Evolutionary conservation across 768 basidiomycete species (phyloP).

Genomic region (Lentinula sp.): DNA sequence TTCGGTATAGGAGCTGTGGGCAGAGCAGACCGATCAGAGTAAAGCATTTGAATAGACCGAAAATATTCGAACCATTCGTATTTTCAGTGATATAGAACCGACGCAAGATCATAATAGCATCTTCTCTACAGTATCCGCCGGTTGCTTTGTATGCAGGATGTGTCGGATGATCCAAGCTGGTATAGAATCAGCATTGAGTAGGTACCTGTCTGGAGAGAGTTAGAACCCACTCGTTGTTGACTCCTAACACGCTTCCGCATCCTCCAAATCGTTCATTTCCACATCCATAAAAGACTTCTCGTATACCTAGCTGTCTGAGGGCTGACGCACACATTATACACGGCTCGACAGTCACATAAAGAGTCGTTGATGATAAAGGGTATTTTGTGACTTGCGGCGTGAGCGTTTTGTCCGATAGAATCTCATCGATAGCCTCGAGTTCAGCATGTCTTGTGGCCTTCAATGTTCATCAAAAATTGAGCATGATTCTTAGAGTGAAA

Average conservation of each 20-base stretch:
- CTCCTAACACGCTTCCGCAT: slow-evolving; percentile 88
- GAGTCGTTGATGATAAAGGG: slow-evolving; percentile 71
- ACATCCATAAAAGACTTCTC: slow-evolving; percentile 87
- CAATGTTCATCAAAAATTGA: neutral
- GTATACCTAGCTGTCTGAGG: slow-evolving; percentile 87
- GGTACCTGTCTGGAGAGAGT: neutral
- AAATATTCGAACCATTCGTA: slow-evolving; percentile 56
- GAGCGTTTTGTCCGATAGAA: slow-evolving; percentile 57
- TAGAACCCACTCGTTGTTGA: slow-evolving; percentile 64
- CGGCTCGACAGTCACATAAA: slow-evolving; percentile 98
- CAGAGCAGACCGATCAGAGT: slow-evolving; percentile 9
- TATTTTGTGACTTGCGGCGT: slow-evolving; percentile 46
- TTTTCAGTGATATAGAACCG: slow-evolving; percentile 94
- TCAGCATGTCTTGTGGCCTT: slow-evolving; percentile 97
- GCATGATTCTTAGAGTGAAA: neutral
- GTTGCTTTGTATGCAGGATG: slow-evolving; percentile 71
- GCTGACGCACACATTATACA: slow-evolving; percentile 99
- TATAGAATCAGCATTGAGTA: neutral
- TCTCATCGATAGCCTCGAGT: slow-evolving; percentile 90
- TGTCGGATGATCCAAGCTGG: slow-evolving; percentile 62
- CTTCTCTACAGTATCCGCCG: slow-evolving; percentile 74
- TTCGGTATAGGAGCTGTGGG: slow-evolving; percentile 80
- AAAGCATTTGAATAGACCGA: slow-evolving; percentile 5
- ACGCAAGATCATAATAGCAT: slow-evolving; percentile 81
- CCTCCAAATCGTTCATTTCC: slow-evolving; percentile 96